Evolutionary conservation across 164 flowering plant species (phyloP), one percentile per base, ranked within the genome.

Genomic region (Macadamia tetraphylla): DNA sequence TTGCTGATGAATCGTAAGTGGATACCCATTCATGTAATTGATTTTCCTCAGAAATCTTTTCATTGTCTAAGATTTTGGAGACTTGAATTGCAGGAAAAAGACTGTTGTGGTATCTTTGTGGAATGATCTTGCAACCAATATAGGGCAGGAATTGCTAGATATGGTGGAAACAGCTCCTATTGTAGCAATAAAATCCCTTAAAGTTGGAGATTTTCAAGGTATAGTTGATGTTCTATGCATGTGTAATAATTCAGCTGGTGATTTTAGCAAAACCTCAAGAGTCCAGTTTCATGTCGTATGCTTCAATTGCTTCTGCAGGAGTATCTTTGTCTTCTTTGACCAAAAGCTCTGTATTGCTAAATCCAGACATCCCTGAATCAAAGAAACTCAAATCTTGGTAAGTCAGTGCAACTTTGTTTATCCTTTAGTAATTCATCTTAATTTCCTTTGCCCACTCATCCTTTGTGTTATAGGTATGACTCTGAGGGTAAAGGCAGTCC

Each of bases 161-260:
- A 81, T 75, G 68, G 90, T 78, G 68, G 93, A 88, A 67, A 68
- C 80, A 63, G 79, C 84, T 63, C 99, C 98, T 1, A 66, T 95
- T 59, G 85, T 92, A 71, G 98, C 98, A 31, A 79, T 95, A 0
- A 92, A 92, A 78, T 78, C 87, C 30, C 84, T 95, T 8, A 90
- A 74, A 83, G 99, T 95, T 70, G 93, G 96, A 51, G 99, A 92
- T 42, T 92, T 87, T 66, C 91, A 90, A 82, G 99, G 99, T 92
- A 82, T 40, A 11, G 10, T 6, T 18, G 23, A 17, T 59, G 49
- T 63, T 35, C 40, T 35, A 35, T 35, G 40, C 40, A 35, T 35
- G 40, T 5, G 5, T 35, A 35, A 2, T 35, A 35, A 35, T 5
- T 35, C 40, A 35, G 5, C 3, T 35, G 40, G 40, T 5, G 40